These are phyloP conservation scores for Chytriomyces confervae DNA, from an alignment of 192 early-diverging fungal species.

Conservation along the genomic window DNA sequence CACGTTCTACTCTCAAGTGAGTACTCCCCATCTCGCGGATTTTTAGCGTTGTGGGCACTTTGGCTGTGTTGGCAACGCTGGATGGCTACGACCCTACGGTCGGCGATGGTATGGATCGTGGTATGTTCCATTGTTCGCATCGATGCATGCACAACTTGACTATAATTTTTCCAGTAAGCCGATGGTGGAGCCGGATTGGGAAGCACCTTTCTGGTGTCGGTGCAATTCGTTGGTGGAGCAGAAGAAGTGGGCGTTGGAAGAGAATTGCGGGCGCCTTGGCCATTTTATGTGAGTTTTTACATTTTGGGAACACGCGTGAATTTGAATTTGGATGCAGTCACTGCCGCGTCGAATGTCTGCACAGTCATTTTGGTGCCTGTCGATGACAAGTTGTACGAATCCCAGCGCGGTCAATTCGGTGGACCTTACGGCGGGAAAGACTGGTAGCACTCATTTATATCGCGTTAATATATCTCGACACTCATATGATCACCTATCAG, in stretches of 20 bases:
- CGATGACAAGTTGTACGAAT: constrained; percentile 37
- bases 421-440: constrained; percentile 25
- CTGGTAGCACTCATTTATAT: constrained; percentile 1
- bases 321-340: background rate
- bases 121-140: background rate
- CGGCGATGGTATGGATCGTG: background rate
- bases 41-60: constrained; percentile 24
- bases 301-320: too few species aligned
- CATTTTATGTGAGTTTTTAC: constrained; percentile 27
- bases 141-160: background rate
- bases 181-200: constrained; percentile 23
- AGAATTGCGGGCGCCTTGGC: constrained; percentile 19
- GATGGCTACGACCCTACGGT: constrained; percentile 17
- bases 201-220: background rate
- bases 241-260: constrained; percentile 25
- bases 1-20: constrained; percentile 22
- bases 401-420: constrained; percentile 30
- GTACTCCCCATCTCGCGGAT: constrained; percentile 21
- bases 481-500: background rate
- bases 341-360: constrained; percentile 10
- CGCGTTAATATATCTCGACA: background rate
- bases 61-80: constrained; percentile 13
- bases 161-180: background rate
- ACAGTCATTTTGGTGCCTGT: constrained; percentile 25
- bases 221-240: constrained; percentile 34